Evolutionary conservation across 73 alveolate genomes (phyloP).

Genomic region (Stentor coeruleus): DNA sequence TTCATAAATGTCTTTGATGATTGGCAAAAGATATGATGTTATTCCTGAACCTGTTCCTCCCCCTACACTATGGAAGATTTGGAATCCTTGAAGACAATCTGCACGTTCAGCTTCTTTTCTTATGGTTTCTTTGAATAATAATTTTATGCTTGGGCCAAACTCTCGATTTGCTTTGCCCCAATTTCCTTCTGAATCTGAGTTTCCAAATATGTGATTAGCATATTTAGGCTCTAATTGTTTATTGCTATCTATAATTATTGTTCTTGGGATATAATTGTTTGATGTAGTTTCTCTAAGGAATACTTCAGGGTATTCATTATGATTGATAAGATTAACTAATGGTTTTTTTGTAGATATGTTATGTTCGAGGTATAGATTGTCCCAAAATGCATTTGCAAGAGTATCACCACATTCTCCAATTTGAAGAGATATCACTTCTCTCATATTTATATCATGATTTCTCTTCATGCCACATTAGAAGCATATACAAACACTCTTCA

Average conservation of each 20-base stretch:
- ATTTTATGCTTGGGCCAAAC: not conserved
- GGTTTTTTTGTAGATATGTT: not conserved
- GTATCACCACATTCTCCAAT: not conserved
- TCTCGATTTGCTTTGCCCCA: no score
- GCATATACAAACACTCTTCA: not conserved
- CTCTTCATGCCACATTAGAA: no score
- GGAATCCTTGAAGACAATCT: slow-evolving; percentile 90
- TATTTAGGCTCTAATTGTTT: not conserved
- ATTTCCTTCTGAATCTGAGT: not conserved
- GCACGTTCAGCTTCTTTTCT: slow-evolving; percentile 86
- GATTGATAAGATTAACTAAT: not conserved
- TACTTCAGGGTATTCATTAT: not conserved
- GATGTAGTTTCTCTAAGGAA: not conserved
- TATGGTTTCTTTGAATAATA: slow-evolving; percentile 43
- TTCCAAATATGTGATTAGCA: not conserved
- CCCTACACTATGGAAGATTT: slow-evolving; percentile 84
- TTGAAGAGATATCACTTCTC: not conserved
- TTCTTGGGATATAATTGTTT: not conserved
- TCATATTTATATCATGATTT: no score
- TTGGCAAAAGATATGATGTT: slow-evolving; percentile 72
- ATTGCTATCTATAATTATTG: not conserved
- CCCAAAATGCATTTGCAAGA: not conserved
- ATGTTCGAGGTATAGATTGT: not conserved
- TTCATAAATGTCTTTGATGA: slow-evolving; percentile 73
- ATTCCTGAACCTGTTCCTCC: slow-evolving; percentile 98